These are phyloP conservation scores for Trametes cinnabarina DNA, from an alignment of 768 basidiomycete species.

Conservation along the genomic window DNA sequence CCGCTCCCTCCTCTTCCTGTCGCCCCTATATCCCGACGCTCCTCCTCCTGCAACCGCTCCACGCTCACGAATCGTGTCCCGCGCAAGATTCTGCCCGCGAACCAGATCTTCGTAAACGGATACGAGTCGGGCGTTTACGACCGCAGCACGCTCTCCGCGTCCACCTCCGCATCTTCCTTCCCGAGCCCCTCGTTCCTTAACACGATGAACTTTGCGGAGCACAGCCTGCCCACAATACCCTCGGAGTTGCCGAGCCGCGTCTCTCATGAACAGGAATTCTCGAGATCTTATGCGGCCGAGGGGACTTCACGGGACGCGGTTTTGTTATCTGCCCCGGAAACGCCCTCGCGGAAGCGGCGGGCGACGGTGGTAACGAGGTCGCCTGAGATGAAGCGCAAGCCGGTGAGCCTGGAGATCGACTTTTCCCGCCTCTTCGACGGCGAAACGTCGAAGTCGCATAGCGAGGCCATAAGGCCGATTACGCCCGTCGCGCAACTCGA, in stretches of 20 bases:
- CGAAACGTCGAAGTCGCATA: slow-evolving; percentile 67
- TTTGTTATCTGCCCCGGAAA: slow-evolving; percentile 28
- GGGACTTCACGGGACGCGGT: background rate
- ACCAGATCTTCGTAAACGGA: slow-evolving; percentile 62
- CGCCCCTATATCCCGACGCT: too few relatives aligned
- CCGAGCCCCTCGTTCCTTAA: slow-evolving; percentile 15
- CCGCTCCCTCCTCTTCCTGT: too few relatives aligned
- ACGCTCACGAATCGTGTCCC: slow-evolving; percentile 55
- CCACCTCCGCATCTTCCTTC: slow-evolving; percentile 6
- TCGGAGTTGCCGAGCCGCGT: slow-evolving; percentile 24
- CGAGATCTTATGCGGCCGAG: background rate
- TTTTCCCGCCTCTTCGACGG: slow-evolving; percentile 65
- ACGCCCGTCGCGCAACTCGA: slow-evolving; percentile 63
- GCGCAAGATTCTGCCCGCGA: slow-evolving; percentile 61
- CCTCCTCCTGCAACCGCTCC: too few relatives aligned
- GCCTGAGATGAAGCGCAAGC: slow-evolving; percentile 38
- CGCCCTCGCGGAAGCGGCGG: slow-evolving; percentile 40
- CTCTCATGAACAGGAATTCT: background rate
- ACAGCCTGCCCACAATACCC: slow-evolving; percentile 26
- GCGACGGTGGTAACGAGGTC: slow-evolving; percentile 70
- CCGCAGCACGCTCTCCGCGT: slow-evolving; percentile 32
- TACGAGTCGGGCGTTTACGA: slow-evolving; percentile 23
- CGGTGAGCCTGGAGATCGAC: slow-evolving; percentile 35
- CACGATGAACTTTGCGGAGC: slow-evolving; percentile 15
- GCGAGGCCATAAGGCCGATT: slow-evolving; percentile 64